Base-by-base conservation (phyloP, 2,329 filamentous ascomycete genomes). In the Aspergillus nomiae region DNA sequence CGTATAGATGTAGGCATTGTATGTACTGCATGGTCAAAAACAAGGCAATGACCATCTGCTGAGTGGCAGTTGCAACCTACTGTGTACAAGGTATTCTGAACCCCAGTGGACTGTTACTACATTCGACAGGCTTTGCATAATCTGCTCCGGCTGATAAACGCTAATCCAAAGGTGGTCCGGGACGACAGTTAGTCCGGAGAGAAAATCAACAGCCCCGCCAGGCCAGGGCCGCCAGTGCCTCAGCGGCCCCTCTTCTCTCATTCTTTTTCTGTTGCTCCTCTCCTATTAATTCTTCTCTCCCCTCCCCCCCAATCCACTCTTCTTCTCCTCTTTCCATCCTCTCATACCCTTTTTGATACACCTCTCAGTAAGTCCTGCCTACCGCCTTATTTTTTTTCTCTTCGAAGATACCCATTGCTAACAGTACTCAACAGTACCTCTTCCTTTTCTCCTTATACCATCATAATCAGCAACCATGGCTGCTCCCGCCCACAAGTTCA, bases 401-500 rank as follows among this genome's bases (percentile, higher is more conserved):
- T 41, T 56, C 1, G 19, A 55, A 38, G 51, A 26, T 36, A 38
- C 8, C 24, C 32, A 59, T 58, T 51, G 58, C 61, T 65, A 50
- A 62, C 51, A 32, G 21, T 21, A 16, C 24, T 26, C 58, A 41
- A 41, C 51, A 63, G 63, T 61, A 53, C 48, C 46, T 60, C 50
- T 26, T 41, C 24, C 34, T 48, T 56, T 63, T 36, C 48, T 21
- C 26, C 50, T 30, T 30, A 54, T 38, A 36, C 34, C 34, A 16
- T 36, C 58, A 36, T 43, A 59, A 58, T 65, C 62, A 68, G 62
- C 65, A 74, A 75, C 69, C 67, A 88, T 88, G 86, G 72, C 76
- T 87, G 91, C 92, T 77, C 93, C 93, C 84, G 93, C 93, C 79
- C 84, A 90, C 83, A 94, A 92, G 84, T 96, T 92, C 90, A 97